These are phyloP conservation scores for Theobroma grandiflorum DNA, from an alignment of 441 rosid species.

Conservation along the genomic window DNA sequence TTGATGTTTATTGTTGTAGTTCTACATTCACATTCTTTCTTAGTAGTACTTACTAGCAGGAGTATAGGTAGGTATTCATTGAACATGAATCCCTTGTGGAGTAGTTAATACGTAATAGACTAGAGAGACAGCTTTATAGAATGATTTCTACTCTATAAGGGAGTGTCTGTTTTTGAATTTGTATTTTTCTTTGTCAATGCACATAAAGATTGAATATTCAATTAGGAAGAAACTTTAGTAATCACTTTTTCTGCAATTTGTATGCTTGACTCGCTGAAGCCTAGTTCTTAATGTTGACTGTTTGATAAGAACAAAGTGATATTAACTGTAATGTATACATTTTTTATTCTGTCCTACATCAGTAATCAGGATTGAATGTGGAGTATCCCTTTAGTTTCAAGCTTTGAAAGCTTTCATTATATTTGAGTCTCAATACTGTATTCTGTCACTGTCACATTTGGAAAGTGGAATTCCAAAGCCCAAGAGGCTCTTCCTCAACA, in stretches of 20 bases:
- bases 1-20: conserved; percentile 36
- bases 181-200: conserved; percentile 27
- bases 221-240: conserved; percentile 14
- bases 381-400: not conserved
- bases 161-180: not conserved
- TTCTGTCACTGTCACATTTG: not conserved
- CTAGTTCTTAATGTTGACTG: not conserved
- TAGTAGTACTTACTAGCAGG: conserved; percentile 22
- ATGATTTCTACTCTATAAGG: not conserved
- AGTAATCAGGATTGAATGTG: not conserved
- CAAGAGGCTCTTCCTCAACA: not conserved
- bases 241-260: not conserved
- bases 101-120: not conserved
- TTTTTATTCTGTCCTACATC: not conserved
- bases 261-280: not conserved
- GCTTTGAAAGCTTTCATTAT: conserved; percentile 6
- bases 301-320: not conserved
- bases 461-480: conserved; percentile 7
- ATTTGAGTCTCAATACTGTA: not conserved
- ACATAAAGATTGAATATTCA: conserved; percentile 27
- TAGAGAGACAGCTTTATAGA: conserved; percentile 15
- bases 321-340: not conserved
- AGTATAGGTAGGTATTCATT: not conserved
- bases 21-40: conserved; percentile 23
- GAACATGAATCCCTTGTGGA: not conserved